phyloP scores from a whole-genome alignment of 1,139 yeast genomes.

The Protomyces pachydermus region DNA sequence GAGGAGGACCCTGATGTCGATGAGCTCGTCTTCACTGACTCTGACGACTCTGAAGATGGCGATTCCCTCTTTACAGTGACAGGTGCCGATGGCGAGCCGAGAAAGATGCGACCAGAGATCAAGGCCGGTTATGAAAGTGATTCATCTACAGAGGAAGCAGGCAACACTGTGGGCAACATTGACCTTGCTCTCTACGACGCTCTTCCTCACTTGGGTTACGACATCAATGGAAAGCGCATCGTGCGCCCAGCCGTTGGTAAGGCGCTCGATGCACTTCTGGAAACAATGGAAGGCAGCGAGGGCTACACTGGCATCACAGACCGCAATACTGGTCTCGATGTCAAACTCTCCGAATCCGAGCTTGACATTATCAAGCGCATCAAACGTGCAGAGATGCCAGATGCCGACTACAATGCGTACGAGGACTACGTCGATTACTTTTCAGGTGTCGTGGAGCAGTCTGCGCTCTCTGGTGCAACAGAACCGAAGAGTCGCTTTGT shows the following conservation, averaged over 20 bases:
- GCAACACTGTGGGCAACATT: conserved; percentile 86
- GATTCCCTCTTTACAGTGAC: conserved; percentile 32
- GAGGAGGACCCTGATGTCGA: conserved; percentile 33
- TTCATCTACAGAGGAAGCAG: conserved; percentile 79
- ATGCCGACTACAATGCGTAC: conserved; percentile 75
- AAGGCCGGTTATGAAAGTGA: conserved; percentile 90
- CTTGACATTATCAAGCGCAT: conserved; percentile 80
- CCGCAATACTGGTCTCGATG: conserved; percentile 79
- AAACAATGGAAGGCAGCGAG: conserved; percentile 86
- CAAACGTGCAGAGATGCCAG: conserved; percentile 79
- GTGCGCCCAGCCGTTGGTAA: conserved; percentile 98
- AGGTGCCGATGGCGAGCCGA: conserved; percentile 71
- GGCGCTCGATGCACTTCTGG: conserved; percentile 84
- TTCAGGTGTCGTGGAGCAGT: conserved; percentile 73
- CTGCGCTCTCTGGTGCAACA: conserved; percentile 89
- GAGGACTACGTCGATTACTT: conserved; percentile 96
- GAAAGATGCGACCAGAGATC: conserved; percentile 80
- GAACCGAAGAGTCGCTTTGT: conserved; percentile 96
- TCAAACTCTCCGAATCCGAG: conserved; percentile 84
- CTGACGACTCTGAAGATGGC: conserved; percentile 29
- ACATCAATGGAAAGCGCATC: conserved; percentile 92
- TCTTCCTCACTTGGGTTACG: conserved; percentile 95
- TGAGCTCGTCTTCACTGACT: conserved; percentile 32
- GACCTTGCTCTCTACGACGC: conserved; percentile 93
- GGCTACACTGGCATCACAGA: conserved; percentile 98